These are phyloP conservation scores for Plasmodium falciparum DNA, from an alignment of 169 alveolate species.

Conservation along the genomic window DNA sequence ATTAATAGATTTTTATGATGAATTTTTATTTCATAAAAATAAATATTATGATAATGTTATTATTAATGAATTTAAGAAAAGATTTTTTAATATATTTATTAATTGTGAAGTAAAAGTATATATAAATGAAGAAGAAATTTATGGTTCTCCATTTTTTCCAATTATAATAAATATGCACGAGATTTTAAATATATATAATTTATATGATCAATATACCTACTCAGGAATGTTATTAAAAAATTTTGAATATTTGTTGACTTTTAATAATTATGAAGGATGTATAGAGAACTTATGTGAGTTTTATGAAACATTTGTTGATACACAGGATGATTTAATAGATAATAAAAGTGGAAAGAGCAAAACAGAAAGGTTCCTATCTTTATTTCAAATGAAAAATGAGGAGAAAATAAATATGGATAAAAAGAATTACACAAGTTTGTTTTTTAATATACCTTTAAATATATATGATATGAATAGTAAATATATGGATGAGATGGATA, in stretches of 20 bases:
- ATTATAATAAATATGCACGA: constrained; percentile 58
- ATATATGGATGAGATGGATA: not conserved
- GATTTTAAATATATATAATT: constrained; percentile 27
- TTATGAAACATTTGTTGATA: constrained; percentile 14
- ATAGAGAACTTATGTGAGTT: constrained; percentile 15
- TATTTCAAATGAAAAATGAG: not conserved
- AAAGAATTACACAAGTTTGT: not conserved
- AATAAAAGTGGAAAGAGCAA: not conserved
- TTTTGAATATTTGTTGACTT: constrained; percentile 39
- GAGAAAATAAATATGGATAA: not conserved
- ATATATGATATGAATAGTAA: constrained; percentile 24
- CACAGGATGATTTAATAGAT: not conserved
- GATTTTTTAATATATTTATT: constrained; percentile 12
- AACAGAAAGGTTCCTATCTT: not conserved
- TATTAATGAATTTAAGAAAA: constrained; percentile 46
- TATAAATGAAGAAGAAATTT: constrained; percentile 64
- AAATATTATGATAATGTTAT: constrained; percentile 40
- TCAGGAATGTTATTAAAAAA: constrained; percentile 68
- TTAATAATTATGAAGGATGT: constrained; percentile 38
- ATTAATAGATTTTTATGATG: constrained; percentile 48
- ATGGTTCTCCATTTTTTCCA: constrained; percentile 68
- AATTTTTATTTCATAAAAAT: constrained; percentile 32
- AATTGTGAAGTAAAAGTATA: constrained; percentile 47
- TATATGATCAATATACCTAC: constrained; percentile 69
- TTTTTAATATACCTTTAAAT: constrained; percentile 67